Percentiles rank a stretch among this genome's conserved stretches.
phyloP scores from a whole-genome alignment of 371 early-diverging fungal genomes.

The Mucor irregularis region DNA sequence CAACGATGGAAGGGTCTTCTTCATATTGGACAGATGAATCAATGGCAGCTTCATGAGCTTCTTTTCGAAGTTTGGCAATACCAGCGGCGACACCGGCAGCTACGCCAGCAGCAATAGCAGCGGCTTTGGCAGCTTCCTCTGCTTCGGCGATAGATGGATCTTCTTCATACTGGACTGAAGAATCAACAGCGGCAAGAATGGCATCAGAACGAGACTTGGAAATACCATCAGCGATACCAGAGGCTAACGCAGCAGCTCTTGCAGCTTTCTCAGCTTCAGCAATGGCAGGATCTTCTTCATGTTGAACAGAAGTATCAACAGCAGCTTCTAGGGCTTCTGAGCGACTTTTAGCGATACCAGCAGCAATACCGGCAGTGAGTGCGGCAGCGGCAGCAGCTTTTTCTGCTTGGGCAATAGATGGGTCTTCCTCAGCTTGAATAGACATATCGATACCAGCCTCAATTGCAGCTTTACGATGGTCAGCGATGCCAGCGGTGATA shows the following conservation, averaged over 20 bases:
- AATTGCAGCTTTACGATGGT: neutral
- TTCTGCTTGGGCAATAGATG: neutral
- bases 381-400: constrained; percentile 18
- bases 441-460: neutral
- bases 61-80: too few species aligned
- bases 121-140: neutral
- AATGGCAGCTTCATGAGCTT: neutral
- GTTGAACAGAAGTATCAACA: constrained; percentile 6
- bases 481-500: constrained; percentile 5
- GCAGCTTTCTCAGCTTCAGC: neutral
- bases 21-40: constrained; percentile 9
- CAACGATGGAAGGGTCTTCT: constrained; percentile 1
- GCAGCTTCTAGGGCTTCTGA: neutral
- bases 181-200: neutral
- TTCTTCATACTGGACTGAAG: neutral
- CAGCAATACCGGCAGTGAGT: constrained; percentile 9
- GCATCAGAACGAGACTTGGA: neutral
- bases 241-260: constrained; percentile 1
- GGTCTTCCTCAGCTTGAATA: constrained; percentile 9
- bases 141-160: constrained; percentile 5
- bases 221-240: too few species aligned
- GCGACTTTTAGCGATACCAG: constrained; percentile 5
- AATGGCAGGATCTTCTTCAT: neutral
- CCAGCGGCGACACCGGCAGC: neutral
- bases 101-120: neutral